A percentile compares a stretch with the other conserved stretches of the same genome.
Conservation (phyloP, 805 yeast species). For the Metschnikowia hibisci region DNA sequence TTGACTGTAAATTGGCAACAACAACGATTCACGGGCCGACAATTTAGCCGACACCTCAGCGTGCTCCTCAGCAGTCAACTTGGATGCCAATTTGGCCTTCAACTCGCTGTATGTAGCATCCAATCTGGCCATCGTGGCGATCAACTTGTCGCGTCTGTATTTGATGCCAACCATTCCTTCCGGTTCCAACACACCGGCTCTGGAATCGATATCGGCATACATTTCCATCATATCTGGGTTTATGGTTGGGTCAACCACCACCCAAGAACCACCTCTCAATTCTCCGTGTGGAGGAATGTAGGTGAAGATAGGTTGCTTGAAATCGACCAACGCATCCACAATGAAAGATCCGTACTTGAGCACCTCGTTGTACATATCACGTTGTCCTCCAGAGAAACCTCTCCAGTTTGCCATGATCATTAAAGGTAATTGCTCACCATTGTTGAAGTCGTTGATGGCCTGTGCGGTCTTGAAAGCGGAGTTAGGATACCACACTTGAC, state of each 20-base stretch:
- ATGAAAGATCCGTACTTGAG: conserved; percentile 95
- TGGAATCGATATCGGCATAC: conserved; percentile 94
- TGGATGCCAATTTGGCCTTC: conserved; percentile 54
- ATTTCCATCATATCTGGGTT: conserved; percentile 97
- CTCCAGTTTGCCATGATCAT: conserved; percentile 99
- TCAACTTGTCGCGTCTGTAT: conserved; percentile 88
- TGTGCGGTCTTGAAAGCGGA: conserved; percentile 99
- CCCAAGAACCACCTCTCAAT: conserved; percentile 99
- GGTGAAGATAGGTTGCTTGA: conserved; percentile 93
- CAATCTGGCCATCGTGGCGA: conserved; percentile 87
- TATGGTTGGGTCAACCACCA: conserved; percentile 97
- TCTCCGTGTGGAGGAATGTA: conserved; percentile 99
- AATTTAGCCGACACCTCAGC: conserved; percentile 61
- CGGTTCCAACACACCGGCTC: conserved; percentile 98
- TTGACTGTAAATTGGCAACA: conserved; percentile 88
- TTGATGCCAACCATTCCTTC: conserved; percentile 99
- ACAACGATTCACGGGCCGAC: conserved; percentile 69
- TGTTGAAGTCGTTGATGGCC: conserved; percentile 94
- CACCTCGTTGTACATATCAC: conserved; percentile 98
- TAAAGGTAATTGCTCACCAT: conserved; percentile 96
- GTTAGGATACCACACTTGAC: conserved; percentile 99
- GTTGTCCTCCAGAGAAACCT: conserved; percentile 99
- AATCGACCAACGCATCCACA: conserved; percentile 94
- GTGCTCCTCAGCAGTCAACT: conserved; percentile 60
- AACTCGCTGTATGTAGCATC: conserved; percentile 71